phyloP scores from a whole-genome alignment of 2,329 filamentous ascomycete species.

The Sordariomycetes sp. region DNA sequence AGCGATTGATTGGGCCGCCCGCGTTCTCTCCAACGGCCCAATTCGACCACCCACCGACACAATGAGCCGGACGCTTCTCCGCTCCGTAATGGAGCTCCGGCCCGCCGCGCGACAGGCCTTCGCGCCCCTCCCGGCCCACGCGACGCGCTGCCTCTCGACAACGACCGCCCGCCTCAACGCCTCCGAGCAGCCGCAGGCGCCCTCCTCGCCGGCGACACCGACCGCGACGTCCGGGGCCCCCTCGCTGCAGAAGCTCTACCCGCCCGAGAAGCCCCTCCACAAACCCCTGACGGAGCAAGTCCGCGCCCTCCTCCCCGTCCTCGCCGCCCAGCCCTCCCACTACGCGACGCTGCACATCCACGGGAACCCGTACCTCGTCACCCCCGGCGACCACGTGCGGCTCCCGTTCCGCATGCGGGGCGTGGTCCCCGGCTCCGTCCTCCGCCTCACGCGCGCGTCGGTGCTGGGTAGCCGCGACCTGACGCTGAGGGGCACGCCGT shows the following conservation, averaged over 20 bases:
- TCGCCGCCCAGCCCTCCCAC: conserved; percentile 59
- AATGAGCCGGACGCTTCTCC: conserved; percentile 48
- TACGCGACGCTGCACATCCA: conserved; percentile 75
- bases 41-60: not conserved
- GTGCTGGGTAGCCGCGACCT: conserved; percentile 79
- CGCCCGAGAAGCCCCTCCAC: conserved; percentile 21
- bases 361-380: conserved; percentile 67
- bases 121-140: conserved; percentile 21
- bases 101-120: conserved; percentile 14
- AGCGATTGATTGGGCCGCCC: not conserved
- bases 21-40: not conserved
- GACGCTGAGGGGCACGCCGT: conserved; percentile 72
- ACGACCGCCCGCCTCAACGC: conserved; percentile 23
- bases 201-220: conserved; percentile 9
- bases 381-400: conserved; percentile 59
- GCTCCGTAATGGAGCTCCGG: conserved; percentile 49
- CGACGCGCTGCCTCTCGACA: conserved; percentile 35
- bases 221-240: conserved; percentile 14
- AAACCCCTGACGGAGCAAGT: conserved; percentile 30
- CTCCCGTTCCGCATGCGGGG: conserved; percentile 70
- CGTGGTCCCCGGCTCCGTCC: conserved; percentile 66
- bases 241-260: conserved; percentile 4
- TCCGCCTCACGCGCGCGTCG: conserved; percentile 77
- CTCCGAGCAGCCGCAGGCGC: conserved; percentile 9
- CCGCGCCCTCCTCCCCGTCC: conserved; percentile 51